Evolutionary conservation across 345 rosid species (phyloP), one percentile per base, ranked within the genome.

Genomic region (Pistacia vera): DNA sequence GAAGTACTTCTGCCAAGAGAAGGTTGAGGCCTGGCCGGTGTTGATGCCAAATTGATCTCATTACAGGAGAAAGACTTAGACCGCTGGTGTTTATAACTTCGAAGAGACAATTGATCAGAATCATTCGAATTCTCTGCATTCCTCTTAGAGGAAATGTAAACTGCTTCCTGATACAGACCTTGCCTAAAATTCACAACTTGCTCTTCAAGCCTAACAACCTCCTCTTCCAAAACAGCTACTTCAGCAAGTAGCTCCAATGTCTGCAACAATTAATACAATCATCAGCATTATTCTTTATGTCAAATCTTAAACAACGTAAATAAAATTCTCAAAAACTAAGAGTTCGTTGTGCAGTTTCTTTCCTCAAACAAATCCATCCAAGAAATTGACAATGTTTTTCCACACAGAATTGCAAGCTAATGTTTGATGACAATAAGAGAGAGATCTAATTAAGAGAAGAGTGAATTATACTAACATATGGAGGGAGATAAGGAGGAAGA

Each of bases 211-310:
- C 97, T 86, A 74, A 88, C 98, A 12, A 96, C 91, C 84, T 96
- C 99, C 80, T 96, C 99, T 79, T 96, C 99, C 81, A 96, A 81
- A 66, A 96, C 97, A 74, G 99, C 99, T 58, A 96, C 97, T 85
- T 96, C 99, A 74, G 99, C 99, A 33, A 96, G 94, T 69, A 96
- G 93, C 89, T 96, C 97, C 77, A 94, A 80, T 76, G 95, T 96
- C 99, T 96, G 67, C 74, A 86, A 56, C 22, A 68, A 63, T 60
- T 20, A 73, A 51, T 81, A 54, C 30, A 20, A 58, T 54, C 74
- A 75, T 56, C 62, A 79, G 74, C 57, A 44, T 70, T 67, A 30
- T 58, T 51, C 22, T 52, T 66, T 9, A 56, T 71, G 49, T 60
- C 76, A 79, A 46, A 78, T 2, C 73, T 10, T 36, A 68, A 64